Evolutionary conservation across 768 basidiomycete genomes (phyloP), one percentile per base, ranked within the genome.

Genomic region (Gymnopilus dilepis): DNA sequence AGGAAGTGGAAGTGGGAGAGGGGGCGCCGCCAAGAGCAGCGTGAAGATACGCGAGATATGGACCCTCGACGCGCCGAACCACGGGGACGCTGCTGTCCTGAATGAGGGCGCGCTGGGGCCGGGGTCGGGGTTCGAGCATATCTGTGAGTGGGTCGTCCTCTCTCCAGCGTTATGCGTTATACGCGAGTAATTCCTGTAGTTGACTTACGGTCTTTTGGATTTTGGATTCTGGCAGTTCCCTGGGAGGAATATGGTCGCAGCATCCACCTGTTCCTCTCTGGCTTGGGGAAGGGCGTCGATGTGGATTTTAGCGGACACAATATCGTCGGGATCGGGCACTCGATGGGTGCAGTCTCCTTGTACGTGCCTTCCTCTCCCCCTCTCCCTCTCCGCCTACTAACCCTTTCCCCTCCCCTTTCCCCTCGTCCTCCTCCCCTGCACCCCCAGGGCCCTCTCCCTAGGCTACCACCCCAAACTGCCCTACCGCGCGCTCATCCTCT

Each of bases 191-290:
- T n/a, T n/a, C n/a, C n/a, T n/a, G n/a, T n/a, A n/a, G n/a, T n/a
- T n/a, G n/a, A n/a, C n/a, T n/a, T n/a, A n/a, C n/a, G n/a, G n/a
- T n/a, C n/a, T n/a, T n/a, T n/a, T 21, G 30, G 8, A 33, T 22
- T 1, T 33, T 30, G 45, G 5, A 48, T 31, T 22, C 12, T 34
- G 24, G 40, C 50, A 85, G 84, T 85, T 60, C 68, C 69, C 17
- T 86, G 84, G 85, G 82, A 83, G 47, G 85, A 87, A 48, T 85
- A 84, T 56, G 80, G 73, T 0, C 76, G 84, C 1, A 70, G 71
- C 6, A 70, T 86, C 0, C 81, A 86, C 61, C 69, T 78, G 2
- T 79, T 87, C 48, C 70, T 86, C 4, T 70, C 79, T 1, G 83
- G 84, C 0, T 69, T 78, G 5, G 84, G 84, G 0, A 76, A 67